Percentiles rank a stretch among this genome's conserved stretches.
phyloP scores from a whole-genome alignment of 441 rosid species.

The Raphanus hybrid region DNA sequence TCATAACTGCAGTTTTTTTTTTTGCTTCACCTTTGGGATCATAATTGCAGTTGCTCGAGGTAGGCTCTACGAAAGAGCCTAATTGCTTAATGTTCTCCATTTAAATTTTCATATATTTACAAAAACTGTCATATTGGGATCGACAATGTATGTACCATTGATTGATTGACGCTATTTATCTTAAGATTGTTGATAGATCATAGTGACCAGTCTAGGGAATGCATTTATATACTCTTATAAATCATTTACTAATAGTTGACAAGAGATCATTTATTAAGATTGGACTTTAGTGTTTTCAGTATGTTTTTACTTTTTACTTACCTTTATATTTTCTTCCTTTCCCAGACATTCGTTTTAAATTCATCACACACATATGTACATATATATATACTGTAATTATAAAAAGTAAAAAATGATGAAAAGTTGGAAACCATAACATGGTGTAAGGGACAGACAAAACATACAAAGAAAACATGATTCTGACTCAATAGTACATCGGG shows the following conservation, averaged over 20 bases:
- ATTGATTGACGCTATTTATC: slow-evolving; percentile 15
- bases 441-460: slow-evolving; percentile 38
- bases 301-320: background rate
- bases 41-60: slow-evolving; percentile 12
- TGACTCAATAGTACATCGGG: slow-evolving; percentile 30
- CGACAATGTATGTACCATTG: slow-evolving; percentile 9
- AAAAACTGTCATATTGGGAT: slow-evolving; percentile 23
- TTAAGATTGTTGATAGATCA: slow-evolving; percentile 33
- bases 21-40: too few species aligned
- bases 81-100: background rate
- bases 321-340: slow-evolving; percentile 2
- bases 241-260: slow-evolving; percentile 19
- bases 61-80: slow-evolving; percentile 6
- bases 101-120: background rate
- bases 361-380: slow-evolving; percentile 2
- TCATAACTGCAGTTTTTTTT: slow-evolving; percentile 2
- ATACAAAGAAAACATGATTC: slow-evolving; percentile 32
- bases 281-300: slow-evolving; percentile 4
- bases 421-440: slow-evolving; percentile 35
- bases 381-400: background rate
- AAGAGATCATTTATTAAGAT: slow-evolving; percentile 13
- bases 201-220: slow-evolving; percentile 24
- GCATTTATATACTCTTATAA: slow-evolving; percentile 27
- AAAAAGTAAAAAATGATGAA: slow-evolving; percentile 20
- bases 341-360: background rate